phyloP scores from a whole-genome alignment of 140 eudicot species.

The Bidens hawaiensis region DNA sequence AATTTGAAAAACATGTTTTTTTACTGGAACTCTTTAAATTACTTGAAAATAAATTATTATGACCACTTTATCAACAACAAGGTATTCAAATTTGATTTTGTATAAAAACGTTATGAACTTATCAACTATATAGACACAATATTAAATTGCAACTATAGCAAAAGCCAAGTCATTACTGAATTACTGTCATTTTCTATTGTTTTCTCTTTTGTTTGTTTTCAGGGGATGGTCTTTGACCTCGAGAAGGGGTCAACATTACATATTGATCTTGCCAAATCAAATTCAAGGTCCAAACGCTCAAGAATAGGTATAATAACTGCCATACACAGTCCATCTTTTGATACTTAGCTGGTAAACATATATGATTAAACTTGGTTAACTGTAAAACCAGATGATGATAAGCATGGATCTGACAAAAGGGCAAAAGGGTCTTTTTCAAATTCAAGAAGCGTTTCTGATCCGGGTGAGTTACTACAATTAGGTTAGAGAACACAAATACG shows the following conservation, averaged over 20 bases:
- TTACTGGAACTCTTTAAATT: background rate
- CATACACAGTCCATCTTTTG: background rate
- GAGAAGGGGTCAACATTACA: conserved; percentile 83
- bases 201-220: conserved; percentile 6
- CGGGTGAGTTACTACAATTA: conserved; percentile 51
- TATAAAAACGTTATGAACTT: background rate
- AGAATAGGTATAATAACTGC: conserved; percentile 55
- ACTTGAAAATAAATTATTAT: background rate
- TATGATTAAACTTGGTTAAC: conserved; percentile 6
- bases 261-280: conserved; percentile 91
- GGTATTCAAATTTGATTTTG: background rate
- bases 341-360: background rate
- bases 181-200: background rate
- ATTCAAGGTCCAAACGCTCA: conserved; percentile 88
- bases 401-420: conserved; percentile 72
- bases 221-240: conserved; percentile 95
- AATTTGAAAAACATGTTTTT: background rate
- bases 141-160: too few relatives aligned
- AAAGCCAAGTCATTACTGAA: conserved; percentile 1
- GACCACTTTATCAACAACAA: background rate
- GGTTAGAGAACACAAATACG: background rate
- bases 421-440: conserved; percentile 49
- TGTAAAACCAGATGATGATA: conserved; percentile 60
- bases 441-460: conserved; percentile 48
- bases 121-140: too few relatives aligned